Percentiles rank a stretch among this genome's conserved stretches.
These are phyloP conservation scores for Hypomyces perniciosus DNA, from an alignment of 2,329 filamentous ascomycete genomes.

Conservation along the genomic window DNA sequence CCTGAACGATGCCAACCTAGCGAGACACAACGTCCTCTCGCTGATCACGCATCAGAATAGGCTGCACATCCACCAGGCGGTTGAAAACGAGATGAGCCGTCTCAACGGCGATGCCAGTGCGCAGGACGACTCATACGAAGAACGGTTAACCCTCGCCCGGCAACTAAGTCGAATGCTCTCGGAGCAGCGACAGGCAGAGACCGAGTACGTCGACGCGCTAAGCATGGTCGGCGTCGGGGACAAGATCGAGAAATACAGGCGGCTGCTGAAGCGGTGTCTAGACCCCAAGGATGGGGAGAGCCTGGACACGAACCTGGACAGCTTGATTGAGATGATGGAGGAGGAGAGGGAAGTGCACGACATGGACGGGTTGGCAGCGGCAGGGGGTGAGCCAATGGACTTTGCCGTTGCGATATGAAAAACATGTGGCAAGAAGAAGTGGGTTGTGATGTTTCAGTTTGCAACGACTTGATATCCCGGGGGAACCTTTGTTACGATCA, in stretches of 20 bases:
- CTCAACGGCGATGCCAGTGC: conserved; percentile 40
- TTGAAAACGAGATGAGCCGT: conserved; percentile 44
- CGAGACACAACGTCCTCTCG: conserved; percentile 44
- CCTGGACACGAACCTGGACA: conserved; percentile 59
- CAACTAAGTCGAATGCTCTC: conserved; percentile 51
- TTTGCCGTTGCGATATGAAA: conserved; percentile 12
- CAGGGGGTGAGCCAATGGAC: conserved; percentile 27
- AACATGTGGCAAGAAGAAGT: not conserved
- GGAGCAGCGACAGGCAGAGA: conserved; percentile 57
- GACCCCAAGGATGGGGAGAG: conserved; percentile 61
- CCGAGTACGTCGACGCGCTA: conserved; percentile 62
- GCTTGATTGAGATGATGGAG: conserved; percentile 57
- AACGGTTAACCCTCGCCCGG: conserved; percentile 52
- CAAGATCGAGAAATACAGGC: conserved; percentile 67
- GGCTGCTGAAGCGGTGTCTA: conserved; percentile 61
- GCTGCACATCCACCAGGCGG: conserved; percentile 45
- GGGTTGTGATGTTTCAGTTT: not conserved
- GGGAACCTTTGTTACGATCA: too few relatives aligned
- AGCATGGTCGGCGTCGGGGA: conserved; percentile 65
- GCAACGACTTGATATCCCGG: too few relatives aligned
- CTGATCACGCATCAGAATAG: conserved; percentile 48
- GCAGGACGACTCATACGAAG: conserved; percentile 43
- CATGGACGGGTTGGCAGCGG: conserved; percentile 25
- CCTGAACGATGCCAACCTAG: conserved; percentile 43
- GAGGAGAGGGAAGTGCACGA: conserved; percentile 48